Evolutionary conservation across 2,329 filamentous ascomycete species (phyloP).

Genomic region (Aaosphaeria arxii): DNA sequence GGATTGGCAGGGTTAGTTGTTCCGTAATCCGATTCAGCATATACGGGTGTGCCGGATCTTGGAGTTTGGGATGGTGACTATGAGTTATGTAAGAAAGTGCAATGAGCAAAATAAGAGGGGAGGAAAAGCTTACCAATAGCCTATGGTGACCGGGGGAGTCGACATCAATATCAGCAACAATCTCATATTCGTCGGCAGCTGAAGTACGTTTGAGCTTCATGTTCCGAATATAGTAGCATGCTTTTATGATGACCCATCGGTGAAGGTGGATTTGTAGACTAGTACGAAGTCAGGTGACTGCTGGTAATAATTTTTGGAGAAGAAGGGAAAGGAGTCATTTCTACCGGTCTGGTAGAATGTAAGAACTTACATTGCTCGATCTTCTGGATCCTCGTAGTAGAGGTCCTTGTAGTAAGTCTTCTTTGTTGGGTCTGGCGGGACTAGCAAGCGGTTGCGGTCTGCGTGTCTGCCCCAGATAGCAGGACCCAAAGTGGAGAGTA

Average conservation of each 20-base stretch:
- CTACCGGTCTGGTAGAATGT: not conserved
- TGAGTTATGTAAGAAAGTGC: slow-evolving; percentile 10
- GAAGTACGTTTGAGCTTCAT: slow-evolving; percentile 36
- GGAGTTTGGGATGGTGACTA: slow-evolving; percentile 31
- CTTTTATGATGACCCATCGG: slow-evolving; percentile 39
- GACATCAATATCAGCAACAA: slow-evolving; percentile 27
- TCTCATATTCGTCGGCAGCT: slow-evolving; percentile 26
- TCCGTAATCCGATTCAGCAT: not conserved
- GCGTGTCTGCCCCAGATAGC: slow-evolving; percentile 34
- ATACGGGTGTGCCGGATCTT: slow-evolving; percentile 22
- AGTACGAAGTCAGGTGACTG: not conserved
- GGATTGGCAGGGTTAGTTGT: slow-evolving; percentile 15
- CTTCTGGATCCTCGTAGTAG: slow-evolving; percentile 29
- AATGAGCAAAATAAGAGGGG: not conserved
- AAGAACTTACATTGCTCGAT: slow-evolving; percentile 28
- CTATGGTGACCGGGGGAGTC: slow-evolving; percentile 13
- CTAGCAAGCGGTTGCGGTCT: slow-evolving; percentile 26
- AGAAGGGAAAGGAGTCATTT: not conserved
- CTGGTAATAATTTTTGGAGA: not conserved
- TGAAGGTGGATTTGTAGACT: slow-evolving; percentile 36
- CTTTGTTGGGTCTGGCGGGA: slow-evolving; percentile 29
- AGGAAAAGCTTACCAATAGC: slow-evolving; percentile 7
- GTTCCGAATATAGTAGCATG: slow-evolving; percentile 37
- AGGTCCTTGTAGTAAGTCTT: slow-evolving; percentile 35
- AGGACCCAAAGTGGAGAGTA: slow-evolving; percentile 30